These are phyloP conservation scores for Malus sylvestris DNA, from an alignment of 306 rosid genomes.

Conservation along the genomic window DNA sequence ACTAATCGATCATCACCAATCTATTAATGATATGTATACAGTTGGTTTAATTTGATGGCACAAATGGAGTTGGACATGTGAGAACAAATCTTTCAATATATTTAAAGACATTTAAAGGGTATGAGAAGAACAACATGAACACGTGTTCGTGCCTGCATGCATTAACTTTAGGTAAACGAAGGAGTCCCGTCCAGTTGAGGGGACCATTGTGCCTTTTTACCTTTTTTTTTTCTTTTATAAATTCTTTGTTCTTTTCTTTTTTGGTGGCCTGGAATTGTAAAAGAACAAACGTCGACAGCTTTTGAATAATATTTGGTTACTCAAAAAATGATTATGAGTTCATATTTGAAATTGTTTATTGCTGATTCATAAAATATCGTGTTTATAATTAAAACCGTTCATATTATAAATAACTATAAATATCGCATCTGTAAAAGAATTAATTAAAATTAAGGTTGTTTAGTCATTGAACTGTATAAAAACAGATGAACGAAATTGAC, in stretches of 20 bases:
- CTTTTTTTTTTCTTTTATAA: no score
- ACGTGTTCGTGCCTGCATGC: background rate
- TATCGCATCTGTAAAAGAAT: accelerated
- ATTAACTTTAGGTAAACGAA: background rate
- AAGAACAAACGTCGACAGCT: background rate
- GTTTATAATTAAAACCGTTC: no score
- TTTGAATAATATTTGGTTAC: no score
- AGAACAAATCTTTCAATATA: background rate
- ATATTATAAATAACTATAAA: no score
- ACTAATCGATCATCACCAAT: background rate
- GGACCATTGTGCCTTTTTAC: background rate
- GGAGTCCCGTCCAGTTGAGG: background rate
- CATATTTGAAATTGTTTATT: no score
- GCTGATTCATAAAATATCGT: no score
- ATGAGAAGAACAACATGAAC: background rate
- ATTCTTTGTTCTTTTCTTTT: background rate
- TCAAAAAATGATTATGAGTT: no score
- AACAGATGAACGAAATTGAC: no score
- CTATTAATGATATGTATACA: background rate
- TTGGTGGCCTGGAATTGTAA: background rate
- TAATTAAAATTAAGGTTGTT: no score
- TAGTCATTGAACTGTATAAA: no score
- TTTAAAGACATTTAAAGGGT: background rate
- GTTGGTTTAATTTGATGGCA: background rate
- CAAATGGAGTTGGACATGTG: background rate